phyloP scores from a whole-genome alignment of 2,329 filamentous ascomycete genomes.

The Lizonia empirigonia region DNA sequence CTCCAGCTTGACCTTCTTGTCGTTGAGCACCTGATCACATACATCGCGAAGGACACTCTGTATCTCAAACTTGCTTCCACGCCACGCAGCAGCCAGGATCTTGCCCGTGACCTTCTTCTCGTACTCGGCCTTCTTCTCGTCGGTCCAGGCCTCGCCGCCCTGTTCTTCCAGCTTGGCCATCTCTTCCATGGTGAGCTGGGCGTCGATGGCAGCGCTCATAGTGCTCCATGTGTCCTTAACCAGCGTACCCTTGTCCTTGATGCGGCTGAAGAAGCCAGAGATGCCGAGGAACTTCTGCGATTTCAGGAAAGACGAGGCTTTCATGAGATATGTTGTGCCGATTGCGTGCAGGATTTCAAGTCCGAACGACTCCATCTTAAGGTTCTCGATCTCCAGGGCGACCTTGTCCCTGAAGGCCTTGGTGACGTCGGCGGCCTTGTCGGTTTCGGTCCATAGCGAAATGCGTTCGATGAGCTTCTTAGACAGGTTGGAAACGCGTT shows the following conservation, averaged over 20 bases:
- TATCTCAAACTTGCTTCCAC: slow-evolving; percentile 96
- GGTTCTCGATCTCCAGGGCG: slow-evolving; percentile 89
- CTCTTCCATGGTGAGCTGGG: slow-evolving; percentile 98
- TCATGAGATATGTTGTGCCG: slow-evolving; percentile 85
- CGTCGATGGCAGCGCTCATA: slow-evolving; percentile 93
- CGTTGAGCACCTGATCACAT: slow-evolving; percentile 83
- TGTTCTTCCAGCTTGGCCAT: slow-evolving; percentile 96
- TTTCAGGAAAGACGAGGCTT: slow-evolving; percentile 85
- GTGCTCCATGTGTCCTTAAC: slow-evolving; percentile 99
- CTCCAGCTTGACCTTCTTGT: slow-evolving; percentile 75
- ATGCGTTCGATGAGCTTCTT: slow-evolving; percentile 88
- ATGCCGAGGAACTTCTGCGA: slow-evolving; percentile 97
- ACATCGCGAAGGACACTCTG: slow-evolving; percentile 94
- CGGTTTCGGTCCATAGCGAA: slow-evolving; percentile 95
- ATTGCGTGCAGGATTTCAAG: slow-evolving; percentile 96
- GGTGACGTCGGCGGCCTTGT: slow-evolving; percentile 85
- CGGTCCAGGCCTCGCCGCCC: slow-evolving; percentile 96
- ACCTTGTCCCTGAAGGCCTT: slow-evolving; percentile 92
- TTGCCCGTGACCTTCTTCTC: slow-evolving; percentile 96
- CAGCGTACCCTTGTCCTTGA: slow-evolving; percentile 95
- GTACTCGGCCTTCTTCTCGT: slow-evolving; percentile 94
- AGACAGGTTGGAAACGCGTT: slow-evolving; percentile 83
- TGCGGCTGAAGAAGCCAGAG: slow-evolving; percentile 87
- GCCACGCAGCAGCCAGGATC: slow-evolving; percentile 95
- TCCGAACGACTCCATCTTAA: slow-evolving; percentile 99